phyloP scores from a whole-genome alignment of 805 yeast species.

The Pichia exigua region DNA sequence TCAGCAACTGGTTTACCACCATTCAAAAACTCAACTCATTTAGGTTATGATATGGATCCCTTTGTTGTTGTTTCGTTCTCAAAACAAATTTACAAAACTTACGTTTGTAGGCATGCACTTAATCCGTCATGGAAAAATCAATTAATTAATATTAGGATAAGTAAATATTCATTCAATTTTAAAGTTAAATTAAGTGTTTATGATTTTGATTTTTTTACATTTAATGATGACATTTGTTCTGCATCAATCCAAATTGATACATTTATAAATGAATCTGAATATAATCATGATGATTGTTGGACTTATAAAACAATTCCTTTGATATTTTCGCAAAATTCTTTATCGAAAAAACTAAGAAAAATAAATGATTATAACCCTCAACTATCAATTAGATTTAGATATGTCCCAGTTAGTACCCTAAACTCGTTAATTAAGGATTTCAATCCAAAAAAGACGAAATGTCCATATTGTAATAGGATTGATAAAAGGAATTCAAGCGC shows the following conservation, averaged over 20 bases:
- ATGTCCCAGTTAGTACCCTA: constrained; percentile 6
- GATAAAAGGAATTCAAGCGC: constrained; percentile 46
- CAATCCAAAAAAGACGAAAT: constrained; percentile 41
- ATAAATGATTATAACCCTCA: constrained; percentile 3
- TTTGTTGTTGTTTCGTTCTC: constrained; percentile 90
- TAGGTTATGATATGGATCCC: constrained; percentile 93
- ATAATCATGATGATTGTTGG: constrained; percentile 7
- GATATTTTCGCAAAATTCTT: constrained; percentile 4
- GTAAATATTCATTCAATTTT: constrained; percentile 55
- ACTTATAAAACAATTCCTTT: constrained; percentile 9
- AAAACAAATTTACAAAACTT: constrained; percentile 75
- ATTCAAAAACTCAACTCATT: constrained; percentile 55
- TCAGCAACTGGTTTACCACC: constrained; percentile 78
- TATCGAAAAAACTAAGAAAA: constrained; percentile 4
- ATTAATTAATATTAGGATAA: constrained; percentile 68
- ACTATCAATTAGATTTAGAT: constrained; percentile 12
- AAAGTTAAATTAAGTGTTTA: constrained; percentile 64
- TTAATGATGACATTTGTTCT: constrained; percentile 74
- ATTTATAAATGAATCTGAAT: constrained; percentile 14
- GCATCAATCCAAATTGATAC: constrained; percentile 47
- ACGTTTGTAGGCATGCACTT: constrained; percentile 73
- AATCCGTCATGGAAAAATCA: constrained; percentile 74
- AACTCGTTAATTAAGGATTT: not conserved
- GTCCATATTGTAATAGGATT: constrained; percentile 74
- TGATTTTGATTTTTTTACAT: constrained; percentile 79